Evolutionary conservation across 2,329 filamentous ascomycete genomes (phyloP).

Genomic region (Pseudocercospora cruenta): DNA sequence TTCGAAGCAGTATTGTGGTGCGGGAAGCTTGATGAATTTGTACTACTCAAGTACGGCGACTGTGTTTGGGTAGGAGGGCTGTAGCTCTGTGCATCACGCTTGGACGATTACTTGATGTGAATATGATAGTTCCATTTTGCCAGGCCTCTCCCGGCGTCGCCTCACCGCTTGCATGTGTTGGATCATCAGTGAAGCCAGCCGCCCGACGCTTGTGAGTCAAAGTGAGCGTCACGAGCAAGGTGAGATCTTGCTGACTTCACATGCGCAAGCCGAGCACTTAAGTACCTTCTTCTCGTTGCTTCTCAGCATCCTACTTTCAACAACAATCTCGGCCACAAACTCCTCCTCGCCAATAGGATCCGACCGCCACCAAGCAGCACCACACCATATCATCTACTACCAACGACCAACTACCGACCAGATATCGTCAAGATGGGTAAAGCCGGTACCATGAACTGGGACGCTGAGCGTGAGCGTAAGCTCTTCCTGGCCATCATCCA

Average conservation of each 20-base stretch:
- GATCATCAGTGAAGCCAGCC: not conserved
- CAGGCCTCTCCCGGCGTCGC: not conserved
- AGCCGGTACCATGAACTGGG: not conserved
- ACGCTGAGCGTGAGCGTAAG: slow-evolving; percentile 2
- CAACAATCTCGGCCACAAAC: too few relatives aligned
- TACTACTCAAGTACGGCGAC: slow-evolving; percentile 36
- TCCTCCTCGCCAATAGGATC: too few relatives aligned
- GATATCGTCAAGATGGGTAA: not conserved
- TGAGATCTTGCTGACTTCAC: too few relatives aligned
- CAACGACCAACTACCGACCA: too few relatives aligned
- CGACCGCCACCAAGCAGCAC: too few relatives aligned
- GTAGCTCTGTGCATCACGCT: not conserved
- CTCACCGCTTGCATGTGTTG: too few relatives aligned
- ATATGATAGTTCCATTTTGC: not conserved
- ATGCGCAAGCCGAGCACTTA: too few relatives aligned
- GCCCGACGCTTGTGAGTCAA: too few relatives aligned
- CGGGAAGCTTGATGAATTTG: slow-evolving; percentile 35
- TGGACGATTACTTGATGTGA: not conserved
- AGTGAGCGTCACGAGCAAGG: too few relatives aligned
- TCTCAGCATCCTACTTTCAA: too few relatives aligned
- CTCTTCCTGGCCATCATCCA: slow-evolving; percentile 4
- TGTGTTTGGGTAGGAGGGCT: not conserved
- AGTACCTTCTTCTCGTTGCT: too few relatives aligned
- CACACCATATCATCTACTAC: too few relatives aligned
- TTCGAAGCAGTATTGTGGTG: slow-evolving; percentile 37